phyloP scores from a whole-genome alignment of 2,329 filamentous ascomycete genomes.

The Emydomyces testavorans region DNA sequence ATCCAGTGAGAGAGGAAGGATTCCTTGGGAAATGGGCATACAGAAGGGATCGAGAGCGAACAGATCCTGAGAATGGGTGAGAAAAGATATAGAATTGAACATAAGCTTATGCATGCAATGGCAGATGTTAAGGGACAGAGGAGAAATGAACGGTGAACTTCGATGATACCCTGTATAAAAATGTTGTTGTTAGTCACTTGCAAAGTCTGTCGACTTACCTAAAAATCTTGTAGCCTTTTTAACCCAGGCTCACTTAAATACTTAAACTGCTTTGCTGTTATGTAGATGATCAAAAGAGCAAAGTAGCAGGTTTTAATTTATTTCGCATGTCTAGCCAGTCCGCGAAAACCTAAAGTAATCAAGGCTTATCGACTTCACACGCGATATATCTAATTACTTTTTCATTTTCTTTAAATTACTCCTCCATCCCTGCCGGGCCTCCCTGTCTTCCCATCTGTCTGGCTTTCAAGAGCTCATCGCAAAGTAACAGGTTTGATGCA shows the following conservation, averaged over 20 bases:
- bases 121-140: conserved; percentile 9
- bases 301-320: not conserved
- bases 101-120: not conserved
- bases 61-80: conserved; percentile 16
- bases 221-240: too few relatives aligned
- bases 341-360: not conserved
- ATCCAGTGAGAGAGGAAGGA: conserved; percentile 59
- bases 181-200: conserved; percentile 3
- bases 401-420: conserved; percentile 23
- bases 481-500: conserved; percentile 85
- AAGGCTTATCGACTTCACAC: not conserved
- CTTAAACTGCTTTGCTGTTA: not conserved
- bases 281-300: not conserved
- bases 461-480: conserved; percentile 94
- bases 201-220: not conserved
- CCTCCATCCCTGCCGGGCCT: conserved; percentile 35
- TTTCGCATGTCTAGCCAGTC: conserved; percentile 1
- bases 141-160: not conserved
- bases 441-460: conserved; percentile 65
- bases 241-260: too few relatives aligned
- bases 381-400: conserved; percentile 2
- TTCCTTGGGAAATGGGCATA: conserved; percentile 59
- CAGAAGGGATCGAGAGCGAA: conserved; percentile 25
- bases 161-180: conserved; percentile 13
- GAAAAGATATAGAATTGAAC: not conserved